Conservation (phyloP, 2,329 filamentous ascomycete genomes). For the Botrytis aclada region DNA sequence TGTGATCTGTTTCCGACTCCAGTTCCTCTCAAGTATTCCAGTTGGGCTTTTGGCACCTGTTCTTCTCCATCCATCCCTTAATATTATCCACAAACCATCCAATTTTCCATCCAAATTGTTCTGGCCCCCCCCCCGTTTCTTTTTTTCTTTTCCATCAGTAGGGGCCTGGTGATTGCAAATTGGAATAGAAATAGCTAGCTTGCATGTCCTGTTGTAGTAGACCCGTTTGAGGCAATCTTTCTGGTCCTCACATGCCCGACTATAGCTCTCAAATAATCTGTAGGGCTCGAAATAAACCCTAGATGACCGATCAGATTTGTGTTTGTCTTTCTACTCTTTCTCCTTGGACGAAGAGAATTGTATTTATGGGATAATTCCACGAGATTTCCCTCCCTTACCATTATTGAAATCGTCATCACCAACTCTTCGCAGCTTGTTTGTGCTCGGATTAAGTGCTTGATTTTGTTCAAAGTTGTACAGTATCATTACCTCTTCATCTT, state of each 20-base stretch:
- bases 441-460: neutral
- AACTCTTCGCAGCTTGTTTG: neutral
- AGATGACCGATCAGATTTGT: neutral
- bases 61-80: slow-evolving; percentile 20
- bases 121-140: neutral
- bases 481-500: neutral
- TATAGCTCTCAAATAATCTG: slow-evolving; percentile 44
- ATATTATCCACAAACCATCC: slow-evolving; percentile 27
- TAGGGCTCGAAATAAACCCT: slow-evolving; percentile 40
- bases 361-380: neutral
- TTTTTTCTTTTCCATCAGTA: neutral
- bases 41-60: slow-evolving; percentile 19
- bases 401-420: neutral
- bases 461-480: neutral
- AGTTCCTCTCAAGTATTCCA: neutral
- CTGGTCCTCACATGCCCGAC: slow-evolving; percentile 46
- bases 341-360: too few species aligned
- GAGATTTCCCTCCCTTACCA: neutral
- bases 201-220: slow-evolving; percentile 29
- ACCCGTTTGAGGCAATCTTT: slow-evolving; percentile 40
- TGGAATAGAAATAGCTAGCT: slow-evolving; percentile 20
- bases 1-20: neutral
- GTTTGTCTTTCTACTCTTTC: neutral
- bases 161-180: slow-evolving; percentile 21
- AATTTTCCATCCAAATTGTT: slow-evolving; percentile 17